Base-by-base conservation (phyloP, 345 rosid genomes). In the Acer saccharum region DNA sequence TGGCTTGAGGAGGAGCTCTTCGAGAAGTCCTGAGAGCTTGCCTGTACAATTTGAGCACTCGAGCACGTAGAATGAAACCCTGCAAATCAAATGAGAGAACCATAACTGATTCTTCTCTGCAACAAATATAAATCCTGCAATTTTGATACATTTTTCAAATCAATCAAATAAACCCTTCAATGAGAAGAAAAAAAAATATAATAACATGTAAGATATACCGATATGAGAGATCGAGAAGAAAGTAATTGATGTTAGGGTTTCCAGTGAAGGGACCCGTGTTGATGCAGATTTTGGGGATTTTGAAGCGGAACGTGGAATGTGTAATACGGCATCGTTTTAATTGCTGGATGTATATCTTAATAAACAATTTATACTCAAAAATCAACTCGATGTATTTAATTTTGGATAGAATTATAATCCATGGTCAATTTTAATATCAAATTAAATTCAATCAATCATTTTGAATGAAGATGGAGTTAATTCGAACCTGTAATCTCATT, bases 31-130 rank as follows among this genome's bases (percentile, higher is more conserved):
- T 86, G 20, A 95, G 85, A 1, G 96, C 94, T 82, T 89, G 93
- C 76, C 98, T 83, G 79, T 95, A 95, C 4, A 95, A 86, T 86
- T 91, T 92, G 79, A 95, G 86, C 70, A 90, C 98, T 77, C 94
- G 88, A 75, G 97, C 98, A 4, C 97, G 88, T 57, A 92, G 82
- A 80, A 95, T 88, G 75, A 93, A 95, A 82, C 87, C 92, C 90
- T 91, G 97, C 66, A 93, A 72, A 78, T 89, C 88, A 25, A 90
- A 79, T 78, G 90, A 66, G 43, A 70, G 81, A 82, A 78, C 86
- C 94, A 92, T 90, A 10, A 55, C 80, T n/a, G 83, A 48, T 84
- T 74, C 83, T 73, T 72, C 71, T 65, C 85, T 73, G 57, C 64
- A 27, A 41, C 5, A 27, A 70, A 39, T 20, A 27, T 21, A 27